Evolutionary conservation across 2,329 filamentous ascomycete species (phyloP), one percentile per base, ranked within the genome.

Genomic region (Diaporthe caulivora): DNA sequence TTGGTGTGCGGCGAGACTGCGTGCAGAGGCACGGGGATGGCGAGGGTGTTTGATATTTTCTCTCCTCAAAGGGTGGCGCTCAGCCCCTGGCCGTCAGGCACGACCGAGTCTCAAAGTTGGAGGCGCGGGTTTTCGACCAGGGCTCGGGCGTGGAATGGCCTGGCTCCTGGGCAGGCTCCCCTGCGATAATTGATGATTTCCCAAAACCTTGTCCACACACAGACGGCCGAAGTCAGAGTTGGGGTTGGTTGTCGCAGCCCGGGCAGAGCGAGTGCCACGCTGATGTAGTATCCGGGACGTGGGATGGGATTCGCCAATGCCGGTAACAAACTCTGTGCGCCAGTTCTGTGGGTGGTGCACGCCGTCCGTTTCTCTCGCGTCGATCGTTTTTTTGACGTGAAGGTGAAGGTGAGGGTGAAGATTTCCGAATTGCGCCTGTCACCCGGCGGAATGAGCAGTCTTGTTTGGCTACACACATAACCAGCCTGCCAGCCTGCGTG

Each of bases 61-160:
- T n/a, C n/a, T n/a, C n/a, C n/a, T n/a, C 29, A 65, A 26, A 65
- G 62, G 62, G 42, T 51, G 11, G 62, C 60, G 60, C 62, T 51
- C 62, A 65, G 62, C 44, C 60, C 44, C 60, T 65, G 34, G 40
- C 58, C 60, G 60, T 65, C 44, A 65, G 60, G 60, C 60, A 65
- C 44, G 44, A 44, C 9, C 15, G 31, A 21, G 29, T 51, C 44
- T 51, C 62, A 24, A 65, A 26, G 62, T 65, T 53, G 62, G 62
- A 67, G 47, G 13, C 31, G 37, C 17, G 26, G 47, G 18, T 51
- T 37, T n/a, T 40, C 31, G 17, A 53, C 62, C 29, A 65, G 26
- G 60, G 60, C 42, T 51, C 26, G 44, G 57, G 37, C 57, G 21
- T 62, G 37, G 57, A 44, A 44, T 62, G 57, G 40, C 58, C 37